phyloP scores from a whole-genome alignment of 163 green algal species.

The Trebouxiophyceae sp. region DNA sequence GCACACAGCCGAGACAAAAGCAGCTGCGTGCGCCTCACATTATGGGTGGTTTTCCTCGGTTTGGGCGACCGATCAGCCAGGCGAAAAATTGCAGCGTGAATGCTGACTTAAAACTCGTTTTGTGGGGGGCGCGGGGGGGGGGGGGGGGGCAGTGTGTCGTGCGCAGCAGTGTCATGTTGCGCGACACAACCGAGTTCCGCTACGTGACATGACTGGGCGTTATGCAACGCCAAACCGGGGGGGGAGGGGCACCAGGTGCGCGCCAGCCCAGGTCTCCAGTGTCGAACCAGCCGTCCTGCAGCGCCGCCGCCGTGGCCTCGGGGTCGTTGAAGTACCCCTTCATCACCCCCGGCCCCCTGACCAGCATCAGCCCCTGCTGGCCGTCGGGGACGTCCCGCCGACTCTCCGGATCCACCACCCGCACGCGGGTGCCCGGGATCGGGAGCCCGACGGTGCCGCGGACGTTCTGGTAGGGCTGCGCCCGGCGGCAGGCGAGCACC shows the following conservation, averaged over 20 bases:
- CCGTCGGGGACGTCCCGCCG: constrained; percentile 58
- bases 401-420: constrained; percentile 74
- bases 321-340: constrained; percentile 61
- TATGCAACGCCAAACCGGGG: no score
- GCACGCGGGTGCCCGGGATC: constrained; percentile 65
- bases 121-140: no score
- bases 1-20: no score
- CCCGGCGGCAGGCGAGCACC: constrained; percentile 71
- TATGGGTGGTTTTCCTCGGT: no score
- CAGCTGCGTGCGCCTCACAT: no score
- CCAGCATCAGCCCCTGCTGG: constrained; percentile 54
- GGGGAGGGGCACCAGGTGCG: constrained; percentile 24
- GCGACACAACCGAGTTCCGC: no score
- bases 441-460: constrained; percentile 37
- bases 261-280: constrained; percentile 78
- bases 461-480: constrained; percentile 5
- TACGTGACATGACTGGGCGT: no score
- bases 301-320: constrained; percentile 46
- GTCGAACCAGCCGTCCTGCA: constrained; percentile 71
- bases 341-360: constrained; percentile 60
- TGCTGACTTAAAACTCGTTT: no score
- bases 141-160: no score
- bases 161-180: no score
- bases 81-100: no score
- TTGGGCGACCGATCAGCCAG: no score